Evolutionary conservation across 2,329 filamentous ascomycete genomes (phyloP).

Genomic region (Thielaviopsis populi): DNA sequence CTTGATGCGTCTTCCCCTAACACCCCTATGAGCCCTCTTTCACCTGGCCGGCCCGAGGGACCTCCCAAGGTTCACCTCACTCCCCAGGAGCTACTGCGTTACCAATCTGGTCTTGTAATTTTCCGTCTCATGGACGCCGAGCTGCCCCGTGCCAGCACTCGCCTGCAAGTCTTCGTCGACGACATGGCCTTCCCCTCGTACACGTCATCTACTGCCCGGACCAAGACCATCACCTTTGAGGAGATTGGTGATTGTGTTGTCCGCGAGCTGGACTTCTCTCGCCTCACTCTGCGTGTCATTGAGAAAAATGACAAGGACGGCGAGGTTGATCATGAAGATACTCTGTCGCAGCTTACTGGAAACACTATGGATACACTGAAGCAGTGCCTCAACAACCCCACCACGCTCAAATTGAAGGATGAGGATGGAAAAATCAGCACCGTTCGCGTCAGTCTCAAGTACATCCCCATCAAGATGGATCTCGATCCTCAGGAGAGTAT

Average conservation of each 20-base stretch:
- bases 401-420: conserved; percentile 62
- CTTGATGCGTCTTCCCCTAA: conserved; percentile 13
- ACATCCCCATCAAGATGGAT: conserved; percentile 84
- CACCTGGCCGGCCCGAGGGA: conserved; percentile 27
- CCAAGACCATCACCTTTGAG: conserved; percentile 57
- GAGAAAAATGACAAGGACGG: conserved; percentile 63
- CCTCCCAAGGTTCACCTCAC: conserved; percentile 65
- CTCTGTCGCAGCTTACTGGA: conserved; percentile 68
- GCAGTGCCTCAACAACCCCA: conserved; percentile 83
- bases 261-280: conserved; percentile 91
- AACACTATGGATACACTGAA: conserved; percentile 78
- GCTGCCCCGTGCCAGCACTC: conserved; percentile 57
- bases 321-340: conserved; percentile 55
- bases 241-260: conserved; percentile 94
- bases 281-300: conserved; percentile 72
- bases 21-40: conserved; percentile 28
- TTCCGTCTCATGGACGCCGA: conserved; percentile 90
- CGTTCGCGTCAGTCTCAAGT: conserved; percentile 84
- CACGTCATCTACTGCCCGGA: conserved; percentile 59
- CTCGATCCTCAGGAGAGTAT: conserved; percentile 92
- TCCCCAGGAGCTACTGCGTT: conserved; percentile 64
- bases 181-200: conserved; percentile 90
- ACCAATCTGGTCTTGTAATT: conserved; percentile 84
- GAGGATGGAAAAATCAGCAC: conserved; percentile 61
- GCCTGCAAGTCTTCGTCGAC: conserved; percentile 81